A percentile compares a stretch with the other conserved stretches of the same genome.
Conservation (phyloP, 2,329 filamentous ascomycete species). For the Drechslerella dactyloides region DNA sequence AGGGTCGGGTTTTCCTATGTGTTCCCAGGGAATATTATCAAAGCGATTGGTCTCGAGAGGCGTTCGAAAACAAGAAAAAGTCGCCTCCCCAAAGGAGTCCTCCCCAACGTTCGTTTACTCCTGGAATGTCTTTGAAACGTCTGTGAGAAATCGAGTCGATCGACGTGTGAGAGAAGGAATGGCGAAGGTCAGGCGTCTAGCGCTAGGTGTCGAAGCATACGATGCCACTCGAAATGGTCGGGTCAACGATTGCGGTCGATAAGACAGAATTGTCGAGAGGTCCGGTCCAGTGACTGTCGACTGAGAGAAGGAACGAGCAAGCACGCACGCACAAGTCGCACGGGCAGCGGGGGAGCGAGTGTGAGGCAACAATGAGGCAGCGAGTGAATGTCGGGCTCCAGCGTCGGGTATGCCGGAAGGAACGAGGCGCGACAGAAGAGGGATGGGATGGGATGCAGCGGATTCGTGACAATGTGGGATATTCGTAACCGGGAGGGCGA, state of each 20-base stretch:
- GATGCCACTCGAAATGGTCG: constrained; percentile 13
- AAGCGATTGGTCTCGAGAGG: neutral
- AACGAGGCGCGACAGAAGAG: constrained; percentile 12
- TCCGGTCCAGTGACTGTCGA: constrained; percentile 5
- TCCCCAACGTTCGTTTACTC: neutral
- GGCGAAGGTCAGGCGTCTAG: constrained; percentile 37
- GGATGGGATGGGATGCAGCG: neutral
- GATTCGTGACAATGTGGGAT: constrained; percentile 30
- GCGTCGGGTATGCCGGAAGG: neutral
- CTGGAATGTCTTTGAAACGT: constrained; percentile 10
- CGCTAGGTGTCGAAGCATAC: constrained; percentile 9
- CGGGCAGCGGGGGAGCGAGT: neutral
- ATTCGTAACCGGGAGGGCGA: constrained; percentile 48
- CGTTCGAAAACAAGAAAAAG: neutral
- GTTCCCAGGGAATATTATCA: neutral
- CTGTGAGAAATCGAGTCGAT: constrained; percentile 15
- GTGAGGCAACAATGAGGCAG: neutral
- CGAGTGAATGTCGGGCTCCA: neutral
- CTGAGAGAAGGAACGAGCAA: neutral
- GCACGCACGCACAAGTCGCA: neutral
- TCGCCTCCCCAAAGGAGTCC: no score
- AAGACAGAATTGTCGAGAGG: neutral
- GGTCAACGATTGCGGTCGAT: constrained; percentile 9
- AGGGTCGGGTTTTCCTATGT: neutral
- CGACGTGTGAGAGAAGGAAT: constrained; percentile 21